These are phyloP conservation scores for Lactarius sanguifluus DNA, from an alignment of 768 basidiomycete genomes.

Conservation along the genomic window DNA sequence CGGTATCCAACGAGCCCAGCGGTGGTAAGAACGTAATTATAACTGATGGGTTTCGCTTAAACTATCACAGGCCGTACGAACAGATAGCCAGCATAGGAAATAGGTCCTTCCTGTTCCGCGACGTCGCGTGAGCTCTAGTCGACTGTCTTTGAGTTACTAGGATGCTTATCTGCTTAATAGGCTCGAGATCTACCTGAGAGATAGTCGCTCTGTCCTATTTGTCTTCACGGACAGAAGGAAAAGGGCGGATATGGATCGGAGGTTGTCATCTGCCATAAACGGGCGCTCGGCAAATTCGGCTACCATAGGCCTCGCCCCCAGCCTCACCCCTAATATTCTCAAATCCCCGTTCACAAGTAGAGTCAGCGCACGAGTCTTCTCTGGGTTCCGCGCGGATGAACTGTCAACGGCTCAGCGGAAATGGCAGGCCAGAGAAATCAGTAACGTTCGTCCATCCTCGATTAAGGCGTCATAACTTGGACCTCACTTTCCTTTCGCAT, in stretches of 20 bases:
- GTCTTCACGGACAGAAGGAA: slow-evolving; percentile 74
- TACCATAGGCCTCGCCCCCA: slow-evolving; percentile 29
- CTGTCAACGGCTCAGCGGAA: slow-evolving; percentile 69
- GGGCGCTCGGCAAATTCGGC: slow-evolving; percentile 35
- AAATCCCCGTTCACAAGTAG: slow-evolving; percentile 57
- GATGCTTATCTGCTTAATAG: slow-evolving; percentile 39
- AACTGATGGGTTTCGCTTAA: neutral
- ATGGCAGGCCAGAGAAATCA: slow-evolving; percentile 91
- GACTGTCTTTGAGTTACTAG: neutral
- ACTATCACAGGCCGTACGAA: slow-evolving; percentile 61
- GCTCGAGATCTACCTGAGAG: slow-evolving; percentile 90
- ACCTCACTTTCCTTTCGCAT: slow-evolving; percentile 14
- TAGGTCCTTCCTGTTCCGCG: slow-evolving; percentile 85
- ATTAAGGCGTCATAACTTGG: neutral
- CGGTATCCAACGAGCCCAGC: slow-evolving; percentile 73
- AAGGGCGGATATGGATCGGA: slow-evolving; percentile 58
- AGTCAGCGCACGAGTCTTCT: slow-evolving; percentile 49
- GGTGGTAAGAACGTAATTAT: slow-evolving; percentile 59
- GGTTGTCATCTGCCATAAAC: slow-evolving; percentile 48
- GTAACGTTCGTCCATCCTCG: slow-evolving; percentile 59
- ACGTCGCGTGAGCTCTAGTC: slow-evolving; percentile 69
- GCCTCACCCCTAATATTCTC: slow-evolving; percentile 49
- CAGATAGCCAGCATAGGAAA: slow-evolving; percentile 78
- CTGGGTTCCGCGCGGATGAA: slow-evolving; percentile 57
- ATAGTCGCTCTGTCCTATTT: slow-evolving; percentile 82